These are phyloP conservation scores for Xylaria scruposa DNA, from an alignment of 495 filamentous ascomycete genomes.

Conservation along the genomic window DNA sequence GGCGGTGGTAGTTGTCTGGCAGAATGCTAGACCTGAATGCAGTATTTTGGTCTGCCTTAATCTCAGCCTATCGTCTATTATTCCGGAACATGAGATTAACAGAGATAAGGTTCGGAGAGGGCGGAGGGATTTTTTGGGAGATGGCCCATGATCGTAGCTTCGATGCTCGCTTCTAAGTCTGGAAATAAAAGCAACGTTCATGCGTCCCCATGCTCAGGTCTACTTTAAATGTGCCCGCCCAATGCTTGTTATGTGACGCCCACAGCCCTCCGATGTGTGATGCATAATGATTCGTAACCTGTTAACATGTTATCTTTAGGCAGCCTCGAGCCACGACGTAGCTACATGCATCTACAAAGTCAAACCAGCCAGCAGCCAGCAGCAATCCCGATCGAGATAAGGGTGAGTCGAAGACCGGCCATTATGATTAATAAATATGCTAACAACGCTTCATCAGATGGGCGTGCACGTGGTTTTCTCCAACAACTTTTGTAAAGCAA, in stretches of 20 bases:
- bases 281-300: neutral
- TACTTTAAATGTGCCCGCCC: neutral
- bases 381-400: neutral
- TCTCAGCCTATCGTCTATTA: neutral
- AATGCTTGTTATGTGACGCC: neutral
- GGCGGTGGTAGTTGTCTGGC: constrained; percentile 1
- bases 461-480: neutral
- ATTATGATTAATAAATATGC: neutral
- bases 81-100: neutral
- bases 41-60: neutral
- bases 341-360: constrained; percentile 2
- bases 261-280: no score
- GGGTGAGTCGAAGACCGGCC: neutral
- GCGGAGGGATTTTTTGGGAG: neutral
- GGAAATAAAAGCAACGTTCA: constrained; percentile 15
- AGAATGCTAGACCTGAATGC: neutral
- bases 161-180: constrained; percentile 1
- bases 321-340: neutral
- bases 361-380: neutral
- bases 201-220: constrained; percentile 9
- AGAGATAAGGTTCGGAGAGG: neutral
- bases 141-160: neutral
- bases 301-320: neutral
- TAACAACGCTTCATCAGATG: neutral
- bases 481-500: neutral